Conservation (phyloP, 768 basidiomycete species). For the Psilocybe cubensis region DNA sequence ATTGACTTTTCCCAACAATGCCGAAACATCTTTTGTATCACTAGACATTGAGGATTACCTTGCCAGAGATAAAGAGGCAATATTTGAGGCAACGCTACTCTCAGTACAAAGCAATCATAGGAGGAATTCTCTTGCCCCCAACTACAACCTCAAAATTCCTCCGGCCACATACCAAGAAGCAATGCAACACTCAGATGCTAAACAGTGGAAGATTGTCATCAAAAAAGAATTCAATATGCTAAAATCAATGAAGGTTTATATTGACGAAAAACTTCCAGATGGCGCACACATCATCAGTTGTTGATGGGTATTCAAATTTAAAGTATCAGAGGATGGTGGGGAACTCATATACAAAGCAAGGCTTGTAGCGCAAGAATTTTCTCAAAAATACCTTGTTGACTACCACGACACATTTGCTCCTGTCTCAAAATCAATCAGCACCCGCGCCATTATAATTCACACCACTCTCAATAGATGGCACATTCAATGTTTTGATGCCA, state of each 20-base stretch:
- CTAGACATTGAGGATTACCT: neutral
- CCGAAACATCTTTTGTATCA: too few species aligned
- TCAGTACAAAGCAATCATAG: neutral
- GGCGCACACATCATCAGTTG: too few species aligned
- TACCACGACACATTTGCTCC: slow-evolving; percentile 40
- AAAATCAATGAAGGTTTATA: too few species aligned
- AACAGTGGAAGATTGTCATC: neutral
- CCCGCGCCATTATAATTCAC: slow-evolving; percentile 21
- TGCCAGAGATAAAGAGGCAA: neutral
- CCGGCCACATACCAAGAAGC: neutral
- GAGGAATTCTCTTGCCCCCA: neutral
- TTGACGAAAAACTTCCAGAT: too few species aligned
- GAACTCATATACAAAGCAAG: too few species aligned
- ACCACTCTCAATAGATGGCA: slow-evolving; percentile 24
- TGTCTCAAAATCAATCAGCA: slow-evolving; percentile 21
- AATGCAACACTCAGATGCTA: neutral
- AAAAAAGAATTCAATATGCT: too few species aligned
- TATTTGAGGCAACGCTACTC: too few species aligned
- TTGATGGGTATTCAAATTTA: too few species aligned
- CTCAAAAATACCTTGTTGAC: too few species aligned
- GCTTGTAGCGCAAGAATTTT: too few species aligned
- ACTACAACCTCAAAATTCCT: neutral
- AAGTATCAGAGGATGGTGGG: too few species aligned
- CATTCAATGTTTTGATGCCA: slow-evolving; percentile 13
- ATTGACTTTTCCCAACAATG: too few species aligned